Conservation (phyloP, 139 green algal genomes). For the Micromonas pusilla region DNA sequence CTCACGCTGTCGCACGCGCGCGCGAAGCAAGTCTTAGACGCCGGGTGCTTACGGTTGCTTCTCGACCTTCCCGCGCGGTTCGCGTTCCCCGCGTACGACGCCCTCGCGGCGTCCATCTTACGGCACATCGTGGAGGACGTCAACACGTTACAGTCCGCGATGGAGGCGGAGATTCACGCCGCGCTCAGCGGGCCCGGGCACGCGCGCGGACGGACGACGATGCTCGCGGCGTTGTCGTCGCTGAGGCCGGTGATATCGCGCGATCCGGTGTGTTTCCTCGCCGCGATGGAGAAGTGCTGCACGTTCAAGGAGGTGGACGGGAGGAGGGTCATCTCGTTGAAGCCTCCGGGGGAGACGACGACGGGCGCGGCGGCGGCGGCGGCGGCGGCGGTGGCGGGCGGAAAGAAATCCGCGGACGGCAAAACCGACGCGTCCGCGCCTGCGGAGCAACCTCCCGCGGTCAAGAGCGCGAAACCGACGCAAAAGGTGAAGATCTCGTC, state of each 20-base stretch:
- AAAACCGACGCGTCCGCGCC: too few relatives aligned
- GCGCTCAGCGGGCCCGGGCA: slow-evolving; percentile 39
- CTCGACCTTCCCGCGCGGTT: slow-evolving; percentile 61
- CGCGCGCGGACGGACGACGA: slow-evolving; percentile 21
- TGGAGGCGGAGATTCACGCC: slow-evolving; percentile 82
- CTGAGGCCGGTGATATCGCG: slow-evolving; percentile 50
- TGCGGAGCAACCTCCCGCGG: too few relatives aligned
- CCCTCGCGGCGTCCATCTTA: slow-evolving; percentile 61
- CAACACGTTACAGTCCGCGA: slow-evolving; percentile 70
- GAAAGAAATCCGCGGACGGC: not conserved
- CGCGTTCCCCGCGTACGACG: slow-evolving; percentile 56
- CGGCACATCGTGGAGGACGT: slow-evolving; percentile 85
- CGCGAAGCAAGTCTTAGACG: slow-evolving; percentile 57
- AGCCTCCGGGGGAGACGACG: too few relatives aligned
- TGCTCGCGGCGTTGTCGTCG: slow-evolving; percentile 53
- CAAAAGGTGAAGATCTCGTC: slow-evolving; percentile 11
- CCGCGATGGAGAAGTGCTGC: slow-evolving; percentile 55
- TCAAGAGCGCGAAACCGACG: slow-evolving; percentile 29
- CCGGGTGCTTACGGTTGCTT: slow-evolving; percentile 50
- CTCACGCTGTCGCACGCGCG: slow-evolving; percentile 61
- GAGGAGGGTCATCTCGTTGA: too few relatives aligned
- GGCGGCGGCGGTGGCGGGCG: too few relatives aligned
- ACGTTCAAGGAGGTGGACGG: too few relatives aligned
- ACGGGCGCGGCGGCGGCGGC: slow-evolving; percentile 28
- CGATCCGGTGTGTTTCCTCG: slow-evolving; percentile 69